These are phyloP conservation scores for Neofusicoccum sp. DNA, from an alignment of 2,329 filamentous ascomycete species.

Conservation along the genomic window DNA sequence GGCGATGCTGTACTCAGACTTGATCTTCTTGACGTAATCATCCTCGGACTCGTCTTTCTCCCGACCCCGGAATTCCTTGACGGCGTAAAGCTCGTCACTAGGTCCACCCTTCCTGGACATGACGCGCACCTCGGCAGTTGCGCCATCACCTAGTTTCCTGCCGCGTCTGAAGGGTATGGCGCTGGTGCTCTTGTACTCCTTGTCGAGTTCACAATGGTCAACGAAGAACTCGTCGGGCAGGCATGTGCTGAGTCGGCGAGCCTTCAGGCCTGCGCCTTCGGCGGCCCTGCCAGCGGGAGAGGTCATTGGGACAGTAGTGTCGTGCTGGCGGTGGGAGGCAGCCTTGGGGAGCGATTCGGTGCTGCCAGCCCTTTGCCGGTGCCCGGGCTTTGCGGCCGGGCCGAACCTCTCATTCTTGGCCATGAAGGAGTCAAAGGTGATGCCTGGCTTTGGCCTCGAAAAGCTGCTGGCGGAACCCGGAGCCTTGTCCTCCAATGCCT, in stretches of 20 bases:
- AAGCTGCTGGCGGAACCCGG: background rate
- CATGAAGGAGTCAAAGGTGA: constrained; percentile 13
- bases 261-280: constrained; percentile 74
- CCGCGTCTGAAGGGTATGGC: constrained; percentile 72
- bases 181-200: constrained; percentile 68
- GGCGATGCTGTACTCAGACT: constrained; percentile 85
- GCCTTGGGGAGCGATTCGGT: constrained; percentile 36
- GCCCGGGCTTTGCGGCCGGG: constrained; percentile 22
- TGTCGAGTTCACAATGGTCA: constrained; percentile 67
- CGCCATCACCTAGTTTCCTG: constrained; percentile 78
- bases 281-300: constrained; percentile 50
- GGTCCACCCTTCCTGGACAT: constrained; percentile 70
- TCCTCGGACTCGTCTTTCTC: constrained; percentile 68
- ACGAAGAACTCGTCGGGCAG: constrained; percentile 75
- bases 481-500: background rate
- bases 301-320: constrained; percentile 32
- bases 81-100: constrained; percentile 69
- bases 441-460: background rate
- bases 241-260: constrained; percentile 73
- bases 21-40: constrained; percentile 87
- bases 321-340: constrained; percentile 25
- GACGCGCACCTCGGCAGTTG: constrained; percentile 78
- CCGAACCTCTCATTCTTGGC: constrained; percentile 11
- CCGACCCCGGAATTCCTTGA: constrained; percentile 84
- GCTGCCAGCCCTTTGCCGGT: constrained; percentile 36